Conservation (phyloP, 768 basidiomycete species). For the Mycena crocata region DNA sequence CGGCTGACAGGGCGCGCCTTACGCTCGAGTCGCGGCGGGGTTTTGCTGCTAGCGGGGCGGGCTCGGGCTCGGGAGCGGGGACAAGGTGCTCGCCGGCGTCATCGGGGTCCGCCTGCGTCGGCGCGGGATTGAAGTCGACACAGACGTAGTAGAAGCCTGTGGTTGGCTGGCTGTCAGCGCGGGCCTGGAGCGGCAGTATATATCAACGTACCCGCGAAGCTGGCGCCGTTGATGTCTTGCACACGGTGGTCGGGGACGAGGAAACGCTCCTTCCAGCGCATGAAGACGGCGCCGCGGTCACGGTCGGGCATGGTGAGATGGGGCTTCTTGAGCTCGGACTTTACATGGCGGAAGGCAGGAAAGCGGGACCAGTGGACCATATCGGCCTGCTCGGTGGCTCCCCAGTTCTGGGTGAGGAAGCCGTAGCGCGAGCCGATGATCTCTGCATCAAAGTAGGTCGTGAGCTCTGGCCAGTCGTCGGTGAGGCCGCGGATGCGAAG, state of each 20-base stretch:
- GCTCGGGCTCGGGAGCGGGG: slow-evolving; percentile 24
- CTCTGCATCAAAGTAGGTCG: slow-evolving; percentile 97
- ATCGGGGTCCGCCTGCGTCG: slow-evolving; percentile 39
- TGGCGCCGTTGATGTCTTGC: slow-evolving; percentile 93
- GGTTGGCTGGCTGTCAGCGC: slow-evolving; percentile 23
- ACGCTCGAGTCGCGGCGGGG: slow-evolving; percentile 61
- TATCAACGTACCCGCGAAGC: slow-evolving; percentile 86
- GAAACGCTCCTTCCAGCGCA: slow-evolving; percentile 98
- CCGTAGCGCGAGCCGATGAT: slow-evolving; percentile 93
- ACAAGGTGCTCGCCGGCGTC: slow-evolving; percentile 23
- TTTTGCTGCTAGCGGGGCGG: slow-evolving; percentile 48
- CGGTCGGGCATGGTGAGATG: slow-evolving; percentile 82
- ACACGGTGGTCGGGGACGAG: slow-evolving; percentile 95
- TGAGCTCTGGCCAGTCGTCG: slow-evolving; percentile 94
- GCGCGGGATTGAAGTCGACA: slow-evolving; percentile 87
- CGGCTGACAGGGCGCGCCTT: slow-evolving; percentile 62
- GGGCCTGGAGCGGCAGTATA: slow-evolving; percentile 12
- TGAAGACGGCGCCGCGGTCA: slow-evolving; percentile 87
- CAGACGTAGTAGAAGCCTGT: slow-evolving; percentile 97
- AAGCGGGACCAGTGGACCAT: slow-evolving; percentile 96
- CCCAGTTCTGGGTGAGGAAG: slow-evolving; percentile 92
- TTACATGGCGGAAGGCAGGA: slow-evolving; percentile 87
- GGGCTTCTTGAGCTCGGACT: slow-evolving; percentile 82
- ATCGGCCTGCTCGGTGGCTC: slow-evolving; percentile 91
- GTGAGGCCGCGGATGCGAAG: slow-evolving; percentile 93